phyloP scores from a whole-genome alignment of 176 grass and related monocot species.

The Zea luxurians region DNA sequence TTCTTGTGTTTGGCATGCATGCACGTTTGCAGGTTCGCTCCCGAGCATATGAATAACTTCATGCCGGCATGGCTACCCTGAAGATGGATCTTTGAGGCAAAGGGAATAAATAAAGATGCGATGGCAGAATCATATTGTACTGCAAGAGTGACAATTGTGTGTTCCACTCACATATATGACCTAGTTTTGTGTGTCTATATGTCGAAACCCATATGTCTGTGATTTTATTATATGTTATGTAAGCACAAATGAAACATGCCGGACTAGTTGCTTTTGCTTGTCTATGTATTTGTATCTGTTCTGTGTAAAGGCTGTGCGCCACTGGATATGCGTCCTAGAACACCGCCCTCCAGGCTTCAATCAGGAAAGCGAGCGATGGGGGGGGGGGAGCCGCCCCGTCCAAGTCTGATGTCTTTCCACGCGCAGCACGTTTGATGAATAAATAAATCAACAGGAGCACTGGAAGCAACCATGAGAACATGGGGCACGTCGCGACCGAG shows the following conservation, averaged over 20 bases:
- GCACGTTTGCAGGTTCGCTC: constrained; percentile 50
- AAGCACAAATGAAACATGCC: background rate
- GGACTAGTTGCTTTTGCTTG: constrained; percentile 8
- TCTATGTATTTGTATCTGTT: background rate
- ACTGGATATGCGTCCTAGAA: background rate
- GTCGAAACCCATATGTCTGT: constrained; percentile 16
- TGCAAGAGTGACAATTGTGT: background rate
- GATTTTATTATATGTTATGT: constrained; percentile 19
- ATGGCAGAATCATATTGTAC: background rate
- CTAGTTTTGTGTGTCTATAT: background rate
- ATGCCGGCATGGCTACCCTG: constrained; percentile 83
- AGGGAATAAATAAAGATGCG: constrained; percentile 38
- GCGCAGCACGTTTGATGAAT: too few species aligned
- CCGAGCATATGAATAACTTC: constrained; percentile 80
- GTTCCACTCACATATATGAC: background rate
- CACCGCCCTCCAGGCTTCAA: too few species aligned
- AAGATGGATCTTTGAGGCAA: background rate
- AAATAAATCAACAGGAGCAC: too few species aligned
- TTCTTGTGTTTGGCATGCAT: background rate
- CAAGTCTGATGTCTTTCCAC: too few species aligned
- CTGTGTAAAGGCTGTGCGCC: background rate
- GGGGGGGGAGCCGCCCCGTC: too few species aligned
- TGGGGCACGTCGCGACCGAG: too few species aligned
- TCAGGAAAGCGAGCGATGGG: too few species aligned
- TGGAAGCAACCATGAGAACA: too few species aligned